Evolutionary conservation across 164 flowering plant species (phyloP).

Genomic region (Aristolochia californica): DNA sequence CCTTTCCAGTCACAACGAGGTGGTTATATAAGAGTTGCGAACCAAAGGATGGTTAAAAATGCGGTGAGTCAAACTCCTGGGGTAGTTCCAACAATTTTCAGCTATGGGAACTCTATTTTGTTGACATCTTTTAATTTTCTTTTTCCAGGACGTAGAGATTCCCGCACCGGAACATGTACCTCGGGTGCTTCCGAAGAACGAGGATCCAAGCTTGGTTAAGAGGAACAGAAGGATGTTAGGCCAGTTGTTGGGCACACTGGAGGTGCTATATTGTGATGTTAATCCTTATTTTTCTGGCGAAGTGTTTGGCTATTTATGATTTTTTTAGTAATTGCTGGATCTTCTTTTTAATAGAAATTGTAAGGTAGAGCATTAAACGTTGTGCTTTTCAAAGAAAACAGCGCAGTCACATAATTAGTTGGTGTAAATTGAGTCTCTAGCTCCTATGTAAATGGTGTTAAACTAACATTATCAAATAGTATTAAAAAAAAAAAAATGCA

Average conservation of each 20-base stretch:
- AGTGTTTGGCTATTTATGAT: too few species aligned
- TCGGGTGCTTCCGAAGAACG: slow-evolving; percentile 74
- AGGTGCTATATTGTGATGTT: slow-evolving; percentile 35
- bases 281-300: too few species aligned
- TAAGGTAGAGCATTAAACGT: too few species aligned
- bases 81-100: background rate
- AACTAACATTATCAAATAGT: too few species aligned
- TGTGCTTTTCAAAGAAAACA: too few species aligned
- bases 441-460: too few species aligned
- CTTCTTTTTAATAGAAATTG: too few species aligned
- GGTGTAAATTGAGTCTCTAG: too few species aligned
- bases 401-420: too few species aligned
- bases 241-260: slow-evolving; percentile 84
- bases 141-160: slow-evolving; percentile 43
- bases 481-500: too few species aligned
- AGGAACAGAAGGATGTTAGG: slow-evolving; percentile 94
- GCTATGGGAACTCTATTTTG: background rate
- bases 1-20: slow-evolving; percentile 18
- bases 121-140: background rate
- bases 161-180: slow-evolving; percentile 52
- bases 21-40: slow-evolving; percentile 38
- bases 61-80: slow-evolving; percentile 10
- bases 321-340: too few species aligned
- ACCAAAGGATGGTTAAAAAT: slow-evolving; percentile 28
- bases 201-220: slow-evolving; percentile 77